Evolutionary conservation across 2,329 filamentous ascomycete species (phyloP), one percentile per base, ranked within the genome.

Genomic region (Fusarium pseudoanthophilum): DNA sequence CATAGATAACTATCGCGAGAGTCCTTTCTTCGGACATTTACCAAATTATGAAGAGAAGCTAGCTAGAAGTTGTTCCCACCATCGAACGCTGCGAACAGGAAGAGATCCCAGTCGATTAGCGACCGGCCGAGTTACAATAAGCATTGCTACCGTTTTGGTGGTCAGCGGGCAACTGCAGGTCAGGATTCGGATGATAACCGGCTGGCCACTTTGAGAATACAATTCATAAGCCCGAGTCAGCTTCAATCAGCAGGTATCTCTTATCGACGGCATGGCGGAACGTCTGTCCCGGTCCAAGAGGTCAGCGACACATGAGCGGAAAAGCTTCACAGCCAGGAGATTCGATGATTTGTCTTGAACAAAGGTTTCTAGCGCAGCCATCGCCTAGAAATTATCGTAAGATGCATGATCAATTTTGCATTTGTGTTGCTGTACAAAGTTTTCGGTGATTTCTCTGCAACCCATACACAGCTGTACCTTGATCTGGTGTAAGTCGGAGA

Each of bases 401-500:
- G 52, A 52, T 46, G 14, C 30, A 49, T 53, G 36, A 53, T 51
- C 26, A 24, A 30, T 51, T 53, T 46, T 64, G 59, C 20, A 49
- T 49, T 51, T 18, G 36, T 45, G 24, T 40, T 16, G 36, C 61
- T 21, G 16, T 58, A 46, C 30, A 56, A 45, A 52, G 51, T 52
- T 56, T 40, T 69, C 32, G 51, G 32, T 51, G 58, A 26, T 42
- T 39, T 40, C 61, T 64, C 51, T 58, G 45, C 67, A 69, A 63
- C 67, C 59, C 45, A 37, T 46, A 64, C 65, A 32, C 43, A 52
- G 49, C 55, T 53, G 58, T 49, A 36, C 45, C 55, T 67, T 62
- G 55, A 67, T 74, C 71, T 62, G 52, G 59, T 67, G 71, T 61
- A 51, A 68, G 71, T 62, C 64, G n/a, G 43, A 71, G 46, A 26